Conservation (phyloP, 1,284 basidiomycete genomes). For the Hortiboletus rubellus region DNA sequence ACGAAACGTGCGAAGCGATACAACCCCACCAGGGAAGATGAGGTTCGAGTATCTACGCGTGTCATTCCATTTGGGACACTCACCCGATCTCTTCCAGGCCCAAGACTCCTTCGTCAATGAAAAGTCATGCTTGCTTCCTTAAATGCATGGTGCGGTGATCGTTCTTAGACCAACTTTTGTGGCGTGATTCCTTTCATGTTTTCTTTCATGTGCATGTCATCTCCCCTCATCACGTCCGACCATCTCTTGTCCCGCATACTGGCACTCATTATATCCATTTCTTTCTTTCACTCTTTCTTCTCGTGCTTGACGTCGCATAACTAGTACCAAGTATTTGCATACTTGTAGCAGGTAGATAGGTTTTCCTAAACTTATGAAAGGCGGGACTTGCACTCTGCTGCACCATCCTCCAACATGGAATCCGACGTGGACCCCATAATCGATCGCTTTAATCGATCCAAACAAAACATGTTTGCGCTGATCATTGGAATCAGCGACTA, state of each 20-base stretch:
- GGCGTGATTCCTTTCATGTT: background rate
- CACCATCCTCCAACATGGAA: background rate
- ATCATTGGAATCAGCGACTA: constrained; percentile 62
- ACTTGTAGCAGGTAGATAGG: too few species aligned
- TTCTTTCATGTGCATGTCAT: constrained; percentile 2
- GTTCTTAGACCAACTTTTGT: background rate
- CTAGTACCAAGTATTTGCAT: too few species aligned
- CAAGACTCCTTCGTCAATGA: constrained; percentile 19
- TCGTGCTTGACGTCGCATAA: background rate
- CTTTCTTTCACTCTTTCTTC: background rate
- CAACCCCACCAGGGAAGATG: constrained; percentile 1
- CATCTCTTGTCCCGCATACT: background rate
- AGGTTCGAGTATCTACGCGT: constrained; percentile 13
- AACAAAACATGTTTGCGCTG: constrained; percentile 47
- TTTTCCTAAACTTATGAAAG: too few species aligned
- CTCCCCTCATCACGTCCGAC: background rate
- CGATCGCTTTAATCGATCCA: background rate
- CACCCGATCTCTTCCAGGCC: constrained; percentile 3
- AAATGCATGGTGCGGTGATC: background rate
- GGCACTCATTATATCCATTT: constrained; percentile 10
- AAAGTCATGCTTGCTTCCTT: constrained; percentile 30
- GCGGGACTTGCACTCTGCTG: too few species aligned
- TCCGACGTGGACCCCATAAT: background rate
- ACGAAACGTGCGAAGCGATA: constrained; percentile 9
- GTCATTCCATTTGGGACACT: background rate